Conservation (phyloP, 1,139 yeast genomes). For the Fermentozyma sake region DNA sequence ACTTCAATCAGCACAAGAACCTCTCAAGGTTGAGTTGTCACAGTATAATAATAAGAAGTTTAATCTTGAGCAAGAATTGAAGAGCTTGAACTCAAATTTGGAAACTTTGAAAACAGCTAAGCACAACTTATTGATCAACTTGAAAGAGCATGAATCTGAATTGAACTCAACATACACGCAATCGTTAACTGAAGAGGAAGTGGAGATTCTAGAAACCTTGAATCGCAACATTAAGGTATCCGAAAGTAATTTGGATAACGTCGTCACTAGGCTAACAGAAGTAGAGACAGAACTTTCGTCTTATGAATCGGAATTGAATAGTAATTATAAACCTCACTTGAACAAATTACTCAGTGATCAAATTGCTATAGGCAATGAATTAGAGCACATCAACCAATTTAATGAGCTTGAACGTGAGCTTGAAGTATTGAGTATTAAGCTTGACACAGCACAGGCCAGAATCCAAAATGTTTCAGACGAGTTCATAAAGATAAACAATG, state of each 20-base stretch:
- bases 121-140: slow-evolving; percentile 23
- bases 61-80: slow-evolving; percentile 40
- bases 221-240: slow-evolving; percentile 33
- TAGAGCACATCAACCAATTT: too few species aligned
- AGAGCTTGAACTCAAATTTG: slow-evolving; percentile 18
- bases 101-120: slow-evolving; percentile 21
- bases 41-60: slow-evolving; percentile 37
- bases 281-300: slow-evolving; percentile 49
- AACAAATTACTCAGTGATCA: slow-evolving; percentile 40
- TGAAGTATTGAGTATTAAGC: slow-evolving; percentile 17
- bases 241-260: slow-evolving; percentile 38
- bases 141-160: slow-evolving; percentile 47
- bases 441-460: slow-evolving; percentile 20
- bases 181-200: slow-evolving; percentile 42
- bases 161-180: slow-evolving; percentile 50
- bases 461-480: slow-evolving; percentile 15
- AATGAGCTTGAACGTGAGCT: slow-evolving; percentile 31
- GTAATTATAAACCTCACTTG: slow-evolving; percentile 37
- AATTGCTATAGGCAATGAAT: too few species aligned
- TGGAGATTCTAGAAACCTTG: slow-evolving; percentile 33
- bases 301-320: slow-evolving; percentile 54
- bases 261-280: slow-evolving; percentile 41
- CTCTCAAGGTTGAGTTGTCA: slow-evolving; percentile 38
- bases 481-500: slow-evolving; percentile 22
- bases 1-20: slow-evolving; percentile 38